Evolutionary conservation across 192 early-diverging fungal species (phyloP), one percentile per base, ranked within the genome.

Genomic region (Mortierella hygrophila): DNA sequence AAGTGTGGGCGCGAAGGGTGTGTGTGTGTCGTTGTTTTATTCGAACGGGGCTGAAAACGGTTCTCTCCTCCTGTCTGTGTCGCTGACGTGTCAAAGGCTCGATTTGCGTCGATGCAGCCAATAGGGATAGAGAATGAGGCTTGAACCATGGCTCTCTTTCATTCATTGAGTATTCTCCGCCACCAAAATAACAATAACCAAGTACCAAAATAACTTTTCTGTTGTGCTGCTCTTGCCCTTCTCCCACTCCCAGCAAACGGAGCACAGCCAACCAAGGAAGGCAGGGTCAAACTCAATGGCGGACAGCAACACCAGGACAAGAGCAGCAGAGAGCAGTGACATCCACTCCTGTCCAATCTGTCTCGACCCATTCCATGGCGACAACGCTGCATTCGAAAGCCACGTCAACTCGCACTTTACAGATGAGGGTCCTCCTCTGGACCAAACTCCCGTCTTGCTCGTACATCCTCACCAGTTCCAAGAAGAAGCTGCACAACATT

Each of bases 371-470:
- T 77, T 80, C 65, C 47, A 63, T 46, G 84, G 84, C 11, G 68
- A 81, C 52, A n/a, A 57, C 9, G 47, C 60, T 37, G 68, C 71
- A 60, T 86, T 86, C 41, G 84, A 86, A 68, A 73, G 16, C 32
- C 84, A 86, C 49, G 84, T 86, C 79, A 47, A 81, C 10, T 49
- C n/a, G 4, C 84, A 86, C 68, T 81, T 86, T 78, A 70, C 26
- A 8, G 76, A 57, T 37, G 77, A 81, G 4, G 60, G 73, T 65
- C 3, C 26, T 4, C 60, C 29, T 29, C 60, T 29, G 11, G 26
- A 65, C 60, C 11, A 65, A 3, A 32, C 55, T 57, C n/a, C 21
- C 7, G 60, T 15, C 60, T 32, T 6, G n/a, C 6, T 29, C 29
- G 35, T 29, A 32, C 60, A 32, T 10, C 9, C 60, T 0, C 29